Evolutionary conservation across 306 rosid species (phyloP), one percentile per base, ranked within the genome.

Genomic region (Pterocarpus macrocarpus): DNA sequence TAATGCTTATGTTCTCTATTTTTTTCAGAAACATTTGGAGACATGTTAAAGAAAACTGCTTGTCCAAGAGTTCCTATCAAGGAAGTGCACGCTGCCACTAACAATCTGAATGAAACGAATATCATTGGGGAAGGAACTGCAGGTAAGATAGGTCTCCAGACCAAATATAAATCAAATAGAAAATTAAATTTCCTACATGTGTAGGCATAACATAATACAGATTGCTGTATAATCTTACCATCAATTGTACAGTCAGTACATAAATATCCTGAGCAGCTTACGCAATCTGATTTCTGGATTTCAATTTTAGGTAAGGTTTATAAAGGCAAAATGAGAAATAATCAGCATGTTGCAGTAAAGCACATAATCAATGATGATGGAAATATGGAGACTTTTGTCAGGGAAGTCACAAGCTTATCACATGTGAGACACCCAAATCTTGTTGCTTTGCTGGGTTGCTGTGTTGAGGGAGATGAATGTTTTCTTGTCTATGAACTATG

Each of bases 401-500:
- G 92, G 45, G 92, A 90, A 85, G 88, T 90, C 15, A 87, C 84
- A 44, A 88, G 88, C 73, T 73, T 91, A 66, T 83, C 92, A 2
- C 87, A 87, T 69, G 79, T 91, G 66, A 87, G 83, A 64, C 94
- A 90, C 69, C 90, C 85, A 33, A 88, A 89, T 80, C 90, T 89
- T 17, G 91, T 90, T 65, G 69, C 86, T 45, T 80, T 90, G 88
- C 73, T 90, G 7, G 91, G 94, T 35, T 83, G 57, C 75, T 82
- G 90, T 64, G 81, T 82, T 55, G 80, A 77, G 16, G 70, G 32
- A 64, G 94, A 90, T 85, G 90, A 82, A 69, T 81, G 84, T 71
- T 90, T 90, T 89, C 90, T 92, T 35, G 85, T 90, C 72, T 92
- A 92, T 84, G 97, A 92, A 79, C 80, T 88, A 34, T 92, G 92